phyloP scores from a whole-genome alignment of 352 stramenopile genomes.

The Phytophthora uliginosa region DNA sequence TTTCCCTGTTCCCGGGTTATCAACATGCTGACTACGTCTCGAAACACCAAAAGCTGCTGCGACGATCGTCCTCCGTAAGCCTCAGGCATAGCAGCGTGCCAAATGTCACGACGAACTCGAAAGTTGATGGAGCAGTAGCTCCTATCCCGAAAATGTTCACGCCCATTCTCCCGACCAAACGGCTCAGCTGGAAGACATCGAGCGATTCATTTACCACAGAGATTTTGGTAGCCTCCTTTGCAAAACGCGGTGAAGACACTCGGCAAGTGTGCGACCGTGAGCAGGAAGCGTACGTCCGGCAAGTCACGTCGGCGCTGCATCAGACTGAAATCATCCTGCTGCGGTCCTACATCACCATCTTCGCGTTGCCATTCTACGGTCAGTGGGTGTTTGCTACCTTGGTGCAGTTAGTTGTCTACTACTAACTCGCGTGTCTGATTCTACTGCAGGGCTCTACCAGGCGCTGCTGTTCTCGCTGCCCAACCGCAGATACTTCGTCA shows the following conservation, averaged over 20 bases:
- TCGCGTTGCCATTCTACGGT: conserved; percentile 28
- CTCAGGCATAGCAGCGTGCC: not conserved
- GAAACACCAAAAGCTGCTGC: not conserved
- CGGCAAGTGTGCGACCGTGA: not conserved
- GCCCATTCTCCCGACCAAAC: not conserved
- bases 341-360: conserved; percentile 34
- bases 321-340: conserved; percentile 37
- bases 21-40: conserved; percentile 5
- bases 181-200: not conserved
- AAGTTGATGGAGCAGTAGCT: not conserved
- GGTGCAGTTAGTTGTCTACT: not conserved
- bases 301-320: conserved; percentile 18
- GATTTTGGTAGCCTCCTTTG: not conserved
- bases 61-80: not conserved
- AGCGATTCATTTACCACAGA: not conserved
- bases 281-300: conserved; percentile 18
- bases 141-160: not conserved
- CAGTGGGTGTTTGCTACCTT: not conserved
- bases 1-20: conserved; percentile 33
- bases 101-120: not conserved
- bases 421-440: not conserved
- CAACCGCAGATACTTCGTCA: conserved; percentile 32
- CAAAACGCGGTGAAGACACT: not conserved
- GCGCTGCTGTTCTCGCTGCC: conserved; percentile 22
- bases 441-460: conserved; percentile 22